Conservation (phyloP, 2,329 filamentous ascomycete species). For the Colletotrichum plurivorum region DNA sequence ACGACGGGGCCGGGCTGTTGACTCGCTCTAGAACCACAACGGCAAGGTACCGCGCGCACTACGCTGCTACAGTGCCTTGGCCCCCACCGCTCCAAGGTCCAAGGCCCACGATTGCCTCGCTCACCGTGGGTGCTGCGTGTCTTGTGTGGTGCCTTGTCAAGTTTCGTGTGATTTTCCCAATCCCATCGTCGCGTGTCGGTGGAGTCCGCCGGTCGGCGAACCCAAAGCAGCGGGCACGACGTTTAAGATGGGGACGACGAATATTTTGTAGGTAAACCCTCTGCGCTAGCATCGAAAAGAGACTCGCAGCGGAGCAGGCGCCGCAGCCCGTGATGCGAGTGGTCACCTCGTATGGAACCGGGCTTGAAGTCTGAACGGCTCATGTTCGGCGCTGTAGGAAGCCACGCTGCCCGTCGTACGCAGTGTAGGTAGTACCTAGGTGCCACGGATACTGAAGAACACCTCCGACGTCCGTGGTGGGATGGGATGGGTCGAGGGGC, state of each 20-base stretch:
- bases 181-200: conserved; percentile 34
- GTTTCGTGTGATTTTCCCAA: neutral
- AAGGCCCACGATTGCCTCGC: too few relatives aligned
- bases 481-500: too few relatives aligned
- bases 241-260: conserved; percentile 32
- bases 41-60: neutral
- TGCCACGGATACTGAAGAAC: too few relatives aligned
- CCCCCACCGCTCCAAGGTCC: too few relatives aligned
- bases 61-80: neutral
- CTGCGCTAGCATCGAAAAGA: conserved; percentile 27
- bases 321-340: conserved; percentile 14
- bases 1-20: conserved; percentile 32
- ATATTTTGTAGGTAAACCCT: conserved; percentile 34
- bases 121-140: too few relatives aligned
- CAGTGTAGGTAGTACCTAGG: too few relatives aligned
- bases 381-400: neutral
- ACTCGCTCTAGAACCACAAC: conserved; percentile 36
- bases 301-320: conserved; percentile 28
- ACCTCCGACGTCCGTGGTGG: too few relatives aligned
- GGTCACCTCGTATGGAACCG: neutral
- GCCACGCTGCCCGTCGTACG: too few relatives aligned
- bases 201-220: conserved; percentile 22
- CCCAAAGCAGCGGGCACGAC: neutral
- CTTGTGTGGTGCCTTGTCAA: too few relatives aligned
- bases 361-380: neutral